A percentile compares a stretch with the other conserved stretches of the same genome.
phyloP scores from a whole-genome alignment of 352 stramenopile species.

The Globisporangium lucens region DNA sequence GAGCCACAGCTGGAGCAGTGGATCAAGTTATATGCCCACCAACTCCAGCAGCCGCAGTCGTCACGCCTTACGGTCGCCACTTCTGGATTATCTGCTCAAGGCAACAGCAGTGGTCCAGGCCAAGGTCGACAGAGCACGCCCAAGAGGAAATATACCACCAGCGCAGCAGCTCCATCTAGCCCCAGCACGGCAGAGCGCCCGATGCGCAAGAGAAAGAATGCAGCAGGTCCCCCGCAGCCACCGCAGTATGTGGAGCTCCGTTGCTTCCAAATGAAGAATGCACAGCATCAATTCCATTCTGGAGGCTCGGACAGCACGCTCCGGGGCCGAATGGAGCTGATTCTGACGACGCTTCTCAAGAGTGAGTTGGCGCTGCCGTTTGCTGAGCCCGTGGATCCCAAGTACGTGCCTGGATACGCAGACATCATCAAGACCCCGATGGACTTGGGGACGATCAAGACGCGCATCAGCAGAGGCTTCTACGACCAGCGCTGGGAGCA shows the following conservation, averaged over 20 bases:
- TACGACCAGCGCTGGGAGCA: constrained; percentile 61
- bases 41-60: constrained; percentile 25
- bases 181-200: constrained; percentile 21
- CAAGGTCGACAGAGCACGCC: constrained; percentile 38
- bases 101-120: not conserved
- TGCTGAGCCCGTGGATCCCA: constrained; percentile 56
- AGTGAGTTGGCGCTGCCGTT: constrained; percentile 72
- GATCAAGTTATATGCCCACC: constrained; percentile 37
- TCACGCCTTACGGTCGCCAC: constrained; percentile 17
- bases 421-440: constrained; percentile 82
- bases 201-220: constrained; percentile 42
- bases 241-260: constrained; percentile 47
- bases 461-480: constrained; percentile 59
- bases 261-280: constrained; percentile 50
- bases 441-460: constrained; percentile 90
- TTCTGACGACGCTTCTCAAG: constrained; percentile 58
- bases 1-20: constrained; percentile 67
- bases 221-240: not conserved
- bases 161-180: constrained; percentile 22
- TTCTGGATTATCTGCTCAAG: not conserved
- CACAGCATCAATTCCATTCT: constrained; percentile 22
- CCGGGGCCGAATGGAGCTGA: constrained; percentile 47
- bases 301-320: constrained; percentile 47
- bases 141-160: constrained; percentile 46
- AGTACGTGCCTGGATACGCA: constrained; percentile 67